Evolutionary conservation across 108 stramenopile genomes (phyloP).

Genomic region (Schizochytrium sp.): DNA sequence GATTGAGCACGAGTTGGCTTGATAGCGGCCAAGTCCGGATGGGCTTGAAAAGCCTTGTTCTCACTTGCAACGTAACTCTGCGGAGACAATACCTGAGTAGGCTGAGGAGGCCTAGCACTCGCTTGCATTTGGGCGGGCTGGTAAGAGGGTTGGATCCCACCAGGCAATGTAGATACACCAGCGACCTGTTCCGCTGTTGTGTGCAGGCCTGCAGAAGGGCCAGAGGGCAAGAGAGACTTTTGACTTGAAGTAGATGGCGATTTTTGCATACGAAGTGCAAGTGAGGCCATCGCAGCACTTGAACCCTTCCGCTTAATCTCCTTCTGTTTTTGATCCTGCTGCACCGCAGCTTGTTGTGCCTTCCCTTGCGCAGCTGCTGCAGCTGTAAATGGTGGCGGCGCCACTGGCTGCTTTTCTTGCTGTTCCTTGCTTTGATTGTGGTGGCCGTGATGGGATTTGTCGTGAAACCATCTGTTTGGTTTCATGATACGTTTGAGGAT

Average conservation of each 20-base stretch:
- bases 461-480: constrained; percentile 26
- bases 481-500: neutral
- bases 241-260: too few species aligned
- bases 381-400: too few species aligned
- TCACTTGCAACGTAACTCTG: neutral
- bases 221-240: too few species aligned
- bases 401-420: neutral
- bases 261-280: neutral
- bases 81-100: neutral
- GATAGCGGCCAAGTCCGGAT: neutral
- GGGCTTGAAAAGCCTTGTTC: neutral
- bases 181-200: too few species aligned
- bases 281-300: constrained; percentile 6
- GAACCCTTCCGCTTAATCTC: neutral
- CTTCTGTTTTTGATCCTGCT: too few species aligned
- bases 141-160: neutral
- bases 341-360: too few species aligned
- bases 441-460: constrained; percentile 6
- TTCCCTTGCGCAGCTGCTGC: too few species aligned
- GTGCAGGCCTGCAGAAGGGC: too few species aligned
- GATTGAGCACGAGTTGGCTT: constrained; percentile 19
- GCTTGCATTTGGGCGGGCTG: neutral
- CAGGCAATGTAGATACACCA: too few species aligned
- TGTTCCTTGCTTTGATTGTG: constrained; percentile 4
- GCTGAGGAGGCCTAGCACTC: neutral